Evolutionary conservation across 2,329 filamentous ascomycete genomes (phyloP), one percentile per base, ranked within the genome.

Genomic region (Leptographium galeiforme): DNA sequence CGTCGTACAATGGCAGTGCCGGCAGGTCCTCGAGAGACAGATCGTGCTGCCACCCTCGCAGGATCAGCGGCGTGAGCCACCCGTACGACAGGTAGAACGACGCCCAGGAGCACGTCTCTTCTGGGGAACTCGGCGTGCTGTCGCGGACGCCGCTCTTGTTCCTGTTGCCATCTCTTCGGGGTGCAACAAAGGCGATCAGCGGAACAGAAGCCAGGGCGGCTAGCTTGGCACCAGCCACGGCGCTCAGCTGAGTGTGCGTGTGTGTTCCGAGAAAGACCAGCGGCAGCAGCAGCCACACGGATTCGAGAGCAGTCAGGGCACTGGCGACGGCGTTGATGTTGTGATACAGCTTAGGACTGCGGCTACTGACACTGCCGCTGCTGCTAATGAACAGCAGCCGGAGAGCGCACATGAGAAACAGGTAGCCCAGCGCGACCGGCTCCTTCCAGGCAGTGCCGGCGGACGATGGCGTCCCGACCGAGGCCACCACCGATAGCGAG

Each of bases 1-100:
- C 59, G 48, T 66, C 64, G 39, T 65, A 66, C 3, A 61, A 58
- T 1, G 64, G 64, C 8, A 66, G 50, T 6, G 57, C 58, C 7
- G 64, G 64, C n/a, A 67, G 58, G 52, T 67, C 64, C 25, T 64
- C 63, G 54, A 66, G 61, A 10, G 51, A 59, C n/a, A 67, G 50
- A 50, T 65, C 61, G 8, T 58, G 57, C 18, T 55, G 59, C 43
- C 58, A 63, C 16, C 64, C 64, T 12, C 59, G 61, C 38, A 63
- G 39, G 10, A 66, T 64, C 19, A 66, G 53, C 36, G 62, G 60
- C 4, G 63, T 66, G 30, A 66, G 57, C 64, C 65, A 67, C 43
- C 60, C 64, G 50, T 67, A 67, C 2, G 63, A 64, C 45, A 63
- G 57, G 50, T 64, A 67, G 48, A 61, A 64, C 7, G 63, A 65